Base-by-base conservation (phyloP, 805 yeast species). In the Saccharomycopsis olivae region DNA sequence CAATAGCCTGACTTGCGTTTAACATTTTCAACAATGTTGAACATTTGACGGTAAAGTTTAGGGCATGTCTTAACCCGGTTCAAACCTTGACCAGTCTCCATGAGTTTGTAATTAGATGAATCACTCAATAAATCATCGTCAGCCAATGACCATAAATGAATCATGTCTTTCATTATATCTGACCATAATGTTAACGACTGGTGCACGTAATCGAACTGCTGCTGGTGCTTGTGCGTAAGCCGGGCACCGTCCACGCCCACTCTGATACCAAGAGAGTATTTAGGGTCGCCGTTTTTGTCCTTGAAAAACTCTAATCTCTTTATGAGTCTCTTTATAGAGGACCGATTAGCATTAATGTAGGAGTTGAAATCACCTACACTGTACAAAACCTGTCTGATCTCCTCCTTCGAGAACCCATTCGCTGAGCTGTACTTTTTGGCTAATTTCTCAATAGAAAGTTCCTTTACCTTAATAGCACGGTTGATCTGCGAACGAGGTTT, bases 311-410 rank as follows among this genome's bases (percentile, higher is more conserved):
- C 64, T 15, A 78, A 57, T 47, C 75, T 65, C 36, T 66, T 63
- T 18, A 78, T 57, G 73, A 80, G 78, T 49, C 78, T 64, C 37
- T 66, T 61, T 19, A 81, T 79, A 4, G 94, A 89, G 29, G 69
- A 61, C 46, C 82, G 65, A 52, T 82, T 82, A 41, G 82, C 68
- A 42, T 77, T 71, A 2, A 81, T 68, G 50, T 80, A 82, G 0
- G 87, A 71, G 51, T 79, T 78, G 59, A 75, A 80, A 54, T 82
- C 94, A 29, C 89, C 88, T 38, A 82, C 73, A 1, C 92, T 82
- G 53, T 82, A 82, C 16, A 82, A 54, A 3, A 78, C 75, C 50
- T 78, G 86, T 29, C 83, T 65, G n/a, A 81, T 67, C 34, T 77
- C 80, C 37, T 81, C 88, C 41, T 65, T 68, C 15, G 66, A 48